These are phyloP conservation scores for Phytophthora rubi DNA, from an alignment of 352 stramenopile genomes.

Conservation along the genomic window DNA sequence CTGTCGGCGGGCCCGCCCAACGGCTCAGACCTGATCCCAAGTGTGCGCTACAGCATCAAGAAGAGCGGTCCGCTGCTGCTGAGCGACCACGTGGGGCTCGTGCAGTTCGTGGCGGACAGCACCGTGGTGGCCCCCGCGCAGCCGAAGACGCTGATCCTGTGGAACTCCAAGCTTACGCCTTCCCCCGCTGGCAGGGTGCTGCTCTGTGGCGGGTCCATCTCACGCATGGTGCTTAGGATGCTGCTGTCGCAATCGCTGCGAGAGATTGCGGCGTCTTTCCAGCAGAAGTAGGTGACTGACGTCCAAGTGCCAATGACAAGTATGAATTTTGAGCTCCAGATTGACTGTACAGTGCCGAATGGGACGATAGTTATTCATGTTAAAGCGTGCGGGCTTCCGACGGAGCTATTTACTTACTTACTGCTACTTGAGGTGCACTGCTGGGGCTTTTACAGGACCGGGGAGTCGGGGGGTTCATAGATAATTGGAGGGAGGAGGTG, in stretches of 20 bases:
- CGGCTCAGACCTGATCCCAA: slow-evolving; percentile 47
- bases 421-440: slow-evolving; percentile 23
- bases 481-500: slow-evolving; percentile 9
- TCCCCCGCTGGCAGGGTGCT: slow-evolving; percentile 54
- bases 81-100: slow-evolving; percentile 58
- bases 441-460: slow-evolving; percentile 14
- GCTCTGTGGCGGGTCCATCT: slow-evolving; percentile 61
- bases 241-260: slow-evolving; percentile 40
- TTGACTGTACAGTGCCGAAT: not conserved
- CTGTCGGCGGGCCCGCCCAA: slow-evolving; percentile 51
- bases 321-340: not conserved
- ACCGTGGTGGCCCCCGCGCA: slow-evolving; percentile 18
- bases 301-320: not conserved
- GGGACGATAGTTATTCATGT: slow-evolving; percentile 12
- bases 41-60: slow-evolving; percentile 54
- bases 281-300: slow-evolving; percentile 25
- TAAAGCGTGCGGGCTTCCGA: slow-evolving; percentile 9
- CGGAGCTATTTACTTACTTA: slow-evolving; percentile 32
- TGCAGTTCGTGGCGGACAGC: slow-evolving; percentile 60
- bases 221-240: slow-evolving; percentile 41
- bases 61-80: slow-evolving; percentile 54
- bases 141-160: slow-evolving; percentile 63
- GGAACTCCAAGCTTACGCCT: slow-evolving; percentile 67
- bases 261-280: slow-evolving; percentile 25
- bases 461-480: slow-evolving; percentile 17